Evolutionary conservation across 805 yeast species (phyloP).

Genomic region (Pichia thaimueangensis): DNA sequence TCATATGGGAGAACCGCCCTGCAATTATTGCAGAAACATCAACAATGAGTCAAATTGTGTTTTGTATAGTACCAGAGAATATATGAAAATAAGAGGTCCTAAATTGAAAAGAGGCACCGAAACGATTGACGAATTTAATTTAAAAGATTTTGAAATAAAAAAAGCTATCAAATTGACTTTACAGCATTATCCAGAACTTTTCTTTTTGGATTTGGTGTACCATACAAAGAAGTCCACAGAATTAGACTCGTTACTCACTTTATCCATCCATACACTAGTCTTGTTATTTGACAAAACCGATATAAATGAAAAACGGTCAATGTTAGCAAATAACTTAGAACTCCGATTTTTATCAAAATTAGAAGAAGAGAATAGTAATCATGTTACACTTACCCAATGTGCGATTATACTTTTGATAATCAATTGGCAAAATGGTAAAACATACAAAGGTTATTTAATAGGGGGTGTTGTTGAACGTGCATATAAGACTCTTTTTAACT

Average conservation of each 20-base stretch:
- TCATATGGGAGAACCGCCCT: not conserved
- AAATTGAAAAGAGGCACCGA: too few relatives aligned
- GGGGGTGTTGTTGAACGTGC: slow-evolving; percentile 3
- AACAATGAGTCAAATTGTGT: not conserved
- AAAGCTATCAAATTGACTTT: not conserved
- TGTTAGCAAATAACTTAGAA: not conserved
- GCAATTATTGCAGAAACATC: not conserved
- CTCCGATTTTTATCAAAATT: not conserved
- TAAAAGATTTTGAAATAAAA: not conserved
- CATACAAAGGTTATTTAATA: slow-evolving; percentile 3
- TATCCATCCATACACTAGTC: not conserved
- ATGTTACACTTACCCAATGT: not conserved
- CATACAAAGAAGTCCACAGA: not conserved
- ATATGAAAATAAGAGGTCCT: not conserved
- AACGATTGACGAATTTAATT: not conserved
- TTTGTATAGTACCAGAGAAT: slow-evolving; percentile 1
- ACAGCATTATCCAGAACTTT: slow-evolving; percentile 2
- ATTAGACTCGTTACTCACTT: not conserved
- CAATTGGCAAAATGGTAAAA: slow-evolving; percentile 5
- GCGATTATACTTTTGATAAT: not conserved
- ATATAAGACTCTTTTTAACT: not conserved
- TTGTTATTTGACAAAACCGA: not conserved
- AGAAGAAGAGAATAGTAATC: not conserved
- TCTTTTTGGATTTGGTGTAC: not conserved
- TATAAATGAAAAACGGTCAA: not conserved